Evolutionary conservation across 371 early-diverging fungal genomes (phyloP).

Genomic region (Phascolomyces articulosus): DNA sequence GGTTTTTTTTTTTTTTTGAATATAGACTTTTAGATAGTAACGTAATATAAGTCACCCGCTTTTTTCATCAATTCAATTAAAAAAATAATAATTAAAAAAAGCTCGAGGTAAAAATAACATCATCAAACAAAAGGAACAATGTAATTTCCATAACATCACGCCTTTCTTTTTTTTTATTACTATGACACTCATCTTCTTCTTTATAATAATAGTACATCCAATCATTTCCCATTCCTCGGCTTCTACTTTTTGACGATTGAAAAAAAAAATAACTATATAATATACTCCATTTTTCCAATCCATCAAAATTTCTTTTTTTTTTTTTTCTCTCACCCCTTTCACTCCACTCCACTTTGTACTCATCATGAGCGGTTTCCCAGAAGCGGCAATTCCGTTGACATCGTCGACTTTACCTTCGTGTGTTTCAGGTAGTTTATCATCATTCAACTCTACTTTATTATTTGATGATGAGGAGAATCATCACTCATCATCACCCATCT

Average conservation of each 20-base stretch:
- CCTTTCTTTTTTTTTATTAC: not conserved
- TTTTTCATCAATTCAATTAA: not conserved
- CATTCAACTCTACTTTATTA: not conserved
- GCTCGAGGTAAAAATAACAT: conserved; percentile 6
- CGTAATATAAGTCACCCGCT: conserved; percentile 7
- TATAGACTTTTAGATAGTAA: too few species aligned
- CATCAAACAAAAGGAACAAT: conserved; percentile 1
- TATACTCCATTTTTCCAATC: not conserved
- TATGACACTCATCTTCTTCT: not conserved
- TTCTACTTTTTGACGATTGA: not conserved
- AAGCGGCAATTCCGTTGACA: conserved; percentile 9
- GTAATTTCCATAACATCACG: conserved; percentile 6
- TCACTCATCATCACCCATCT: not conserved
- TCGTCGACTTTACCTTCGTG: conserved; percentile 18
- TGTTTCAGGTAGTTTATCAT: conserved; percentile 13
- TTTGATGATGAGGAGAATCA: too few species aligned
- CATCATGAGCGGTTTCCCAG: conserved; percentile 9
- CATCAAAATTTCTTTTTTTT: not conserved
- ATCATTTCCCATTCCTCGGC: too few species aligned
- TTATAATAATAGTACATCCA: conserved; percentile 6
- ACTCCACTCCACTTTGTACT: conserved; percentile 1
- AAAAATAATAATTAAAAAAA: not conserved
- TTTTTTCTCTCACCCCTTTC: not conserved
- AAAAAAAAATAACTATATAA: not conserved
- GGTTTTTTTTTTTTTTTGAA: too few species aligned